Base-by-base conservation (phyloP, 306 rosid species). In the Rubus parviflorus region DNA sequence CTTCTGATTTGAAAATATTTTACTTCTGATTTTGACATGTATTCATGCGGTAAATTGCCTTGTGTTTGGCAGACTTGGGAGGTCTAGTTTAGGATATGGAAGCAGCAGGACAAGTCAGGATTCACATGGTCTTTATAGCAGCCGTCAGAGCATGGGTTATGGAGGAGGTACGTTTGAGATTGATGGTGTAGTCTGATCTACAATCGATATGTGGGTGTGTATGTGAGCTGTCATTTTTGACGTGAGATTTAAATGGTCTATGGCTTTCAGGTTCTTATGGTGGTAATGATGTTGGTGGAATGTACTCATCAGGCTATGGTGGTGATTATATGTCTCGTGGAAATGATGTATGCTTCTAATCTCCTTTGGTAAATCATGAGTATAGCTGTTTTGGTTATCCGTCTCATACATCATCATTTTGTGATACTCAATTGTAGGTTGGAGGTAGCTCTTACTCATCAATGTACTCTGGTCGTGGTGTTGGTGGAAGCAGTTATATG, bases 221-320 rank as follows among this genome's bases (percentile, higher is more conserved):
- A 6, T 53, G 68, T 15, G 45, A 20, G 45, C 20, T 37, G 68
- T 63, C 3, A 10, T 37, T 15, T 62, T 63, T 63, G 68, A 37
- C 15, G 20, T 65, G 3, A 3, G 70, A 16, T 8, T 40, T n/a
- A 35, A 40, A 65, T 40, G 48, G 25, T 65, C 0, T 74, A 35
- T 80, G 76, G 79, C 22, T 71, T 82, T 70, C 91, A 96, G 97
- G 91, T 86, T 89, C 98, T 63, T 88, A 78, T 75, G 89, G 90
- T 42, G 76, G 90, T 49, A 83, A 86, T 85, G 97, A 89, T 19
- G 84, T 64, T 38, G 90, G 94, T 75, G 97, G 89, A 70, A 61
- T 88, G 85, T 91, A 96, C 85, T 89, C 99, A 48, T 90, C 99
- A 68, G 89, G 93, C 79, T 88, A 92, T 91, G 94, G 89, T 73